Conservation (phyloP, 345 rosid genomes). For the Lepidium didymum region DNA sequence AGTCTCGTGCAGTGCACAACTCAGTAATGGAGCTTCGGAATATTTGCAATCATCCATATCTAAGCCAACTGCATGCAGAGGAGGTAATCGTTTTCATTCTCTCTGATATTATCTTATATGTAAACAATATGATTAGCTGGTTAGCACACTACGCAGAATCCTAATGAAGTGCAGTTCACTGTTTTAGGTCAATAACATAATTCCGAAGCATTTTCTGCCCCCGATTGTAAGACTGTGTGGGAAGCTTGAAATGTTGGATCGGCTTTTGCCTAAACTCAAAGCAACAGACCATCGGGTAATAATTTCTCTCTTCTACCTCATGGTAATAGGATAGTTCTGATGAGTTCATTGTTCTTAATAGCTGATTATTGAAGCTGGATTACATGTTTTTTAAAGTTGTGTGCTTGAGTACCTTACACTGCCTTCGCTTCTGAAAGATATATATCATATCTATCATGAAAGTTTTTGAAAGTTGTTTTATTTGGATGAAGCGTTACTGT, state of each 20-base stretch:
- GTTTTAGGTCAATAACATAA: slow-evolving; percentile 50
- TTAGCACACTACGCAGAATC: not conserved
- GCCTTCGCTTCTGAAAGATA: not conserved
- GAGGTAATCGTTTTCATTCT: slow-evolving; percentile 74
- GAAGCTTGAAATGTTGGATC: slow-evolving; percentile 89
- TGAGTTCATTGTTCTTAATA: not conserved
- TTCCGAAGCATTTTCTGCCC: slow-evolving; percentile 72
- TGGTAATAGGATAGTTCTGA: not conserved
- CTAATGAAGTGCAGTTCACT: not conserved
- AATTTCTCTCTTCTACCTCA: not conserved
- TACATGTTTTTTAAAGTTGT: not conserved
- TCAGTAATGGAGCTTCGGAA: slow-evolving; percentile 95
- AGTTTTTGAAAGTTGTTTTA: not conserved
- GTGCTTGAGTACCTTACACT: not conserved
- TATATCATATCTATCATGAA: not conserved
- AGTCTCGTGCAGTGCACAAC: slow-evolving; percentile 88
- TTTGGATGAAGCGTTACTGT: not conserved
- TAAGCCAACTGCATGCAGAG: slow-evolving; percentile 73
- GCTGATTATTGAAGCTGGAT: not conserved
- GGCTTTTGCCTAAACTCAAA: slow-evolving; percentile 71
- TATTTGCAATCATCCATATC: slow-evolving; percentile 90
- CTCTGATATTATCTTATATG: slow-evolving; percentile 38
- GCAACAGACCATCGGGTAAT: slow-evolving; percentile 88
- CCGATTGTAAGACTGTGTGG: slow-evolving; percentile 77
- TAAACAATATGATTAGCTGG: not conserved